These are phyloP conservation scores for Penicillium sclerotiorum DNA, from an alignment of 2,329 filamentous ascomycete genomes.

Conservation along the genomic window DNA sequence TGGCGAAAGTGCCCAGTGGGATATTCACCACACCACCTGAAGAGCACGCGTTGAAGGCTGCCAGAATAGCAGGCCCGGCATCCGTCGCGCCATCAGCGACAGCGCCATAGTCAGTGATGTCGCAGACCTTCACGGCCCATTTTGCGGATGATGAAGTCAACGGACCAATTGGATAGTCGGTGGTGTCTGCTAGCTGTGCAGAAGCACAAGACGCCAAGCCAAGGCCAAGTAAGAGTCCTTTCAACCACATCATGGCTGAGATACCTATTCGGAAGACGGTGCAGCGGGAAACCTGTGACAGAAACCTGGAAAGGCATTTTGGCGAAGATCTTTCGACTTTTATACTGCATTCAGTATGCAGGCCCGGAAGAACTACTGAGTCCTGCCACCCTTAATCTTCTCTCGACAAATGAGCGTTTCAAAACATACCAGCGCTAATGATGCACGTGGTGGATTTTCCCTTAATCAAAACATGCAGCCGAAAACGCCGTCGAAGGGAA, in stretches of 20 bases:
- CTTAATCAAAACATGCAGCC: conserved; percentile 2
- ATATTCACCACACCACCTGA: conserved; percentile 54
- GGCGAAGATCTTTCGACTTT: not conserved
- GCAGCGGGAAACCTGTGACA: not conserved
- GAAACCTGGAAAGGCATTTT: too few relatives aligned
- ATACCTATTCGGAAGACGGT: not conserved
- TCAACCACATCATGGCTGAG: conserved; percentile 7
- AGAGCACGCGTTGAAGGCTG: conserved; percentile 42
- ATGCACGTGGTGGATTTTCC: conserved; percentile 5
- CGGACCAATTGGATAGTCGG: conserved; percentile 11
- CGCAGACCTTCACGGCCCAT: conserved; percentile 40
- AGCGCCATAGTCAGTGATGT: conserved; percentile 55
- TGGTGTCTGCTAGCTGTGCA: conserved; percentile 12
- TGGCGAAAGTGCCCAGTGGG: conserved; percentile 51
- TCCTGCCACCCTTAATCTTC: not conserved
- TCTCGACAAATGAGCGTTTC: not conserved
- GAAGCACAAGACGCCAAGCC: conserved; percentile 4
- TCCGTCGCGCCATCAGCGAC: conserved; percentile 53
- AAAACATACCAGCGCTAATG: not conserved
- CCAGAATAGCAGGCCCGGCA: conserved; percentile 8
- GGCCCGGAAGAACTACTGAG: not conserved
- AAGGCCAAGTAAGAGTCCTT: conserved; percentile 5
- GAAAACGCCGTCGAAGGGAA: not conserved
- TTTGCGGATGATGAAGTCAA: conserved; percentile 10
- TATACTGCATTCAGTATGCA: not conserved